phyloP scores from a whole-genome alignment of 2,329 filamentous ascomycete species.

The Aspergillus sojae region DNA sequence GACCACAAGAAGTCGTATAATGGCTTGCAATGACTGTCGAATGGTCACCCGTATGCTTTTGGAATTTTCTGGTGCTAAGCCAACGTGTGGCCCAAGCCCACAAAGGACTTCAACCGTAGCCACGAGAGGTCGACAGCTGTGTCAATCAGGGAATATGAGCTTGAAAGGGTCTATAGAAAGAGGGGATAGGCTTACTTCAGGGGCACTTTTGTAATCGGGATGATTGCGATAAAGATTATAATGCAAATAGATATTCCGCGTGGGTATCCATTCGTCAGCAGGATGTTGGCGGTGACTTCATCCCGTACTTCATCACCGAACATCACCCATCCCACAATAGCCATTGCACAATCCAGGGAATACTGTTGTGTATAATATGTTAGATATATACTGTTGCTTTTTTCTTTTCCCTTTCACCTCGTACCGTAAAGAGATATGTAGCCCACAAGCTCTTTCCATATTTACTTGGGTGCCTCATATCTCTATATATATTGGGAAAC shows the following conservation, averaged over 20 bases:
- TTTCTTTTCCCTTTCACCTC: conserved; percentile 25
- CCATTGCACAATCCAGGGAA: conserved; percentile 77
- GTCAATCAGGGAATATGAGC: conserved; percentile 23
- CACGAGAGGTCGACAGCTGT: conserved; percentile 77
- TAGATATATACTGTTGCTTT: conserved; percentile 4
- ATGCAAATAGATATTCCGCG: conserved; percentile 73
- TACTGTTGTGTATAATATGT: conserved; percentile 54
- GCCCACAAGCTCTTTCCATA: conserved; percentile 73
- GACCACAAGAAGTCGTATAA: conserved; percentile 67
- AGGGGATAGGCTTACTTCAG: conserved; percentile 60
- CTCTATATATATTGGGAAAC: conserved; percentile 83
- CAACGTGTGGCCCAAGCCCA: conserved; percentile 65
- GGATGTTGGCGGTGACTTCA: conserved; percentile 88
- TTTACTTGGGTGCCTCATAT: conserved; percentile 81
- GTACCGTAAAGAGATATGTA: conserved; percentile 82
- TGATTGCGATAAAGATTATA: conserved; percentile 85
- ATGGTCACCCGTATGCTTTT: conserved; percentile 45
- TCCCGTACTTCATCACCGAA: conserved; percentile 88
- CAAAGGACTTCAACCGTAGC: conserved; percentile 79
- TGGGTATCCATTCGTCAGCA: conserved; percentile 74
- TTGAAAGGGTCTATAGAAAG: background rate
- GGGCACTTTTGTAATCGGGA: conserved; percentile 93
- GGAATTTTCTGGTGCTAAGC: conserved; percentile 27
- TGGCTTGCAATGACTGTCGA: conserved; percentile 61
- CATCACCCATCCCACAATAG: conserved; percentile 85